Base-by-base conservation (phyloP, 768 basidiomycete species). In the Suillus paluster region DNA sequence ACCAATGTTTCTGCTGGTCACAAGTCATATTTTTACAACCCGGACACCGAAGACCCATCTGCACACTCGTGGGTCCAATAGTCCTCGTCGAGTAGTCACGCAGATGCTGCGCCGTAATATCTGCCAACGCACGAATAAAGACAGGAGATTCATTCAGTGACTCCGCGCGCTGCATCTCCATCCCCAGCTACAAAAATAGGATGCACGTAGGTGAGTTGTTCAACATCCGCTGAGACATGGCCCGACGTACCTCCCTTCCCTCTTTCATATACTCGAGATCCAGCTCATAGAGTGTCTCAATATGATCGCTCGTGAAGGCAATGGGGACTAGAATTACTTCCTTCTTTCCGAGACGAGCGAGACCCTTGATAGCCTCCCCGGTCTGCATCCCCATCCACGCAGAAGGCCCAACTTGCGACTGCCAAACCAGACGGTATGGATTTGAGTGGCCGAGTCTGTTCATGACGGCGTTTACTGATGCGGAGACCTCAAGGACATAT, bases 331-430 rank as follows among this genome's bases (percentile, higher is more conserved):
- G 79, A 60, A 98, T 82, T 4, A 83, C 88, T 64, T 88, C 85
- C 74, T 92, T 93, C 73, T 82, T 85, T 34, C 90, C 91, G 44
- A 92, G 78, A 19, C 88, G 84, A 57, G 90, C 89, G 46, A 93
- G 81, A 19, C 92, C 92, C 81, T 97, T 94, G 72, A 99, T 79
- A 49, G 95, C 92, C 58, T 94, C 95, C 19, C 85, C 81, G 2
- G 97, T 99, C 75, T 98, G 95, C 80, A 94, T 95, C 5, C 97
- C 97, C 86, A 99, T 93, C 97, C 97, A 99, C 21, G 96, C 92
- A 41, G 89, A 91, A 4, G 97, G 97, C 4, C 97, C 97, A 52
- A 99, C 97, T 75, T 99, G 91, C 7, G 90, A 93, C 79, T 99
- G 97, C 97, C 97, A 99, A 1, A 96, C 94, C 60, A 99, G 83